These are phyloP conservation scores for Myriosclerotinia curreyana DNA, from an alignment of 2,329 filamentous ascomycete species.

Conservation along the genomic window DNA sequence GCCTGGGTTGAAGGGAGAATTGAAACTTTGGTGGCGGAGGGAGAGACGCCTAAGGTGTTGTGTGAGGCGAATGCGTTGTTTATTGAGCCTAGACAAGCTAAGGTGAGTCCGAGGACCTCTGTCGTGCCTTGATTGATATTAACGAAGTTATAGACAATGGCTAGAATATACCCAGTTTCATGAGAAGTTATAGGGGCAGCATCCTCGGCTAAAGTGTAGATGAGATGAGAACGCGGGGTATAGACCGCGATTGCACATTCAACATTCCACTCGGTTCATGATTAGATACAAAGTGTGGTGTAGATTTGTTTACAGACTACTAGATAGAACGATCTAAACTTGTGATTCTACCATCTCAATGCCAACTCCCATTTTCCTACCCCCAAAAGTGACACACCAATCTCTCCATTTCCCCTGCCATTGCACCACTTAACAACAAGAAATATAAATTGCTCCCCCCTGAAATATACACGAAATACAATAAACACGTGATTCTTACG, in stretches of 20 bases:
- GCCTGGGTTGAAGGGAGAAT: conserved; percentile 89
- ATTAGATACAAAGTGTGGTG: neutral
- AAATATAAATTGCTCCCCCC: neutral
- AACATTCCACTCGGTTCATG: neutral
- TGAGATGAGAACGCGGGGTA: neutral
- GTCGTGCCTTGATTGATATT: conserved; percentile 5
- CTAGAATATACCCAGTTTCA: conserved; percentile 26
- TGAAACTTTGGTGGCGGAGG: conserved; percentile 68
- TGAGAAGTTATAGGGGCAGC: neutral
- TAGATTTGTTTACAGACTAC: neutral
- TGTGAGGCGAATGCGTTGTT: conserved; percentile 85
- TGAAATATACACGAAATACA: neutral
- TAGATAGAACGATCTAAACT: neutral
- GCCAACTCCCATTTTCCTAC: neutral
- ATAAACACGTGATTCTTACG: neutral
- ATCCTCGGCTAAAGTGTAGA: neutral
- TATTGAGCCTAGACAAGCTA: conserved; percentile 80
- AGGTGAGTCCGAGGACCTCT: conserved; percentile 38
- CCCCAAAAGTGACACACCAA: neutral
- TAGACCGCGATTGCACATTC: neutral
- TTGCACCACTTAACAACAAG: neutral
- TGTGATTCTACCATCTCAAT: neutral
- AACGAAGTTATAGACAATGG: conserved; percentile 25
- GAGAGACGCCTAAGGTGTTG: conserved; percentile 62
- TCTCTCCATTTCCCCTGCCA: too few species aligned